Conservation (phyloP, 805 yeast genomes). For the Metschnikowia cubensis region DNA sequence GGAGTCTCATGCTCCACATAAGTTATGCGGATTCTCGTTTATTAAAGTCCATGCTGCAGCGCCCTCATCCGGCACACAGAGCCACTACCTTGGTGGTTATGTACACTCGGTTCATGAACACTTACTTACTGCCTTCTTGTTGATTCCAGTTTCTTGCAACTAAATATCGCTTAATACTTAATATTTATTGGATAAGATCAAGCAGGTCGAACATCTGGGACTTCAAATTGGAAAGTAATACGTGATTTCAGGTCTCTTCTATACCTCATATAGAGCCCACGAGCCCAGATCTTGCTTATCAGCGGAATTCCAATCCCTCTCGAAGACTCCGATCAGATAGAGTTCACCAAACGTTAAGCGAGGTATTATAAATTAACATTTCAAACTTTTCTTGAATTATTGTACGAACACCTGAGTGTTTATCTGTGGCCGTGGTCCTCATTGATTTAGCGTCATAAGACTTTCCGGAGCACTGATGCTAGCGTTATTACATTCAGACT, state of each 20-base stretch:
- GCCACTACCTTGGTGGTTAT: slow-evolving; percentile 4
- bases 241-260: not conserved
- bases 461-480: not conserved
- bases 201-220: not conserved
- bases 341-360: not conserved
- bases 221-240: not conserved
- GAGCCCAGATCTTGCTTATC: not conserved
- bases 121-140: not conserved
- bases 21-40: not conserved
- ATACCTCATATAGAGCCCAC: not conserved
- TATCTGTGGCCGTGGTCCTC: not conserved
- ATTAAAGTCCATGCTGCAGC: not conserved
- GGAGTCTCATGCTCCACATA: not conserved
- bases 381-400: not conserved
- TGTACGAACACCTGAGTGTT: not conserved
- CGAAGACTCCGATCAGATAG: not conserved
- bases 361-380: not conserved
- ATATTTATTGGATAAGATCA: not conserved
- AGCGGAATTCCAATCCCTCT: not conserved
- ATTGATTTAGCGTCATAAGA: not conserved
- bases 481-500: not conserved
- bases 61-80: not conserved
- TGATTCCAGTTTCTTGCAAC: not conserved
- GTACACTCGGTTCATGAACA: not conserved
- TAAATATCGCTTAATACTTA: not conserved